Evolutionary conservation across 2,329 filamentous ascomycete species (phyloP).

Genomic region (Geoglossum cookeanum): DNA sequence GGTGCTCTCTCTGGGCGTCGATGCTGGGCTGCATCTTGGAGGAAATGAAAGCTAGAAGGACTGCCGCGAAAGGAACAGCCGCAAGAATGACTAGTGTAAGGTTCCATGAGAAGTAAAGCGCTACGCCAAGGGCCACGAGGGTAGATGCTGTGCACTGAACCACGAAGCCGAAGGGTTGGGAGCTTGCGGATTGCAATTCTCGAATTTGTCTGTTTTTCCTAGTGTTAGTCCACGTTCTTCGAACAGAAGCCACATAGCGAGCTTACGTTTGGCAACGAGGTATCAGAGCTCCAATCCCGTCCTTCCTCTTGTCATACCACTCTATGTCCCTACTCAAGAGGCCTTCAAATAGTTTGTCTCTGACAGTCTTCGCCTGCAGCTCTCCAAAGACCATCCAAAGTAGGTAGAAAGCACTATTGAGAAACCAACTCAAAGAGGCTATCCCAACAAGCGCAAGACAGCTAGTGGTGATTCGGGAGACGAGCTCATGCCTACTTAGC

Average conservation of each 20-base stretch:
- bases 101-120: conserved; percentile 66
- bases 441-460: conserved; percentile 44
- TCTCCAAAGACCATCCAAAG: conserved; percentile 67
- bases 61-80: conserved; percentile 47
- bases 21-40: conserved; percentile 44
- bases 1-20: conserved; percentile 44
- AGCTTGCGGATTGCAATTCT: conserved; percentile 64
- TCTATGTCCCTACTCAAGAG: conserved; percentile 54
- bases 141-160: conserved; percentile 45
- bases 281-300: conserved; percentile 54
- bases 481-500: conserved; percentile 30
- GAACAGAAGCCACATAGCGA: not conserved
- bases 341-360: conserved; percentile 44
- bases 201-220: conserved; percentile 46
- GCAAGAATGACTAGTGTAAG: conserved; percentile 63
- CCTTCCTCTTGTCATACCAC: conserved; percentile 62
- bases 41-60: conserved; percentile 41
- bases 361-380: conserved; percentile 48
- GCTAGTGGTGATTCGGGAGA: conserved; percentile 37
- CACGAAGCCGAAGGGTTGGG: conserved; percentile 57
- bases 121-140: conserved; percentile 46
- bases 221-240: conserved; percentile 10
- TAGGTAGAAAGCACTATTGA: conserved; percentile 46
- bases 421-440: conserved; percentile 44
- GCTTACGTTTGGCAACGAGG: conserved; percentile 54